Conservation (phyloP, 495 filamentous ascomycete genomes). For the Cudoniella acicularis region DNA sequence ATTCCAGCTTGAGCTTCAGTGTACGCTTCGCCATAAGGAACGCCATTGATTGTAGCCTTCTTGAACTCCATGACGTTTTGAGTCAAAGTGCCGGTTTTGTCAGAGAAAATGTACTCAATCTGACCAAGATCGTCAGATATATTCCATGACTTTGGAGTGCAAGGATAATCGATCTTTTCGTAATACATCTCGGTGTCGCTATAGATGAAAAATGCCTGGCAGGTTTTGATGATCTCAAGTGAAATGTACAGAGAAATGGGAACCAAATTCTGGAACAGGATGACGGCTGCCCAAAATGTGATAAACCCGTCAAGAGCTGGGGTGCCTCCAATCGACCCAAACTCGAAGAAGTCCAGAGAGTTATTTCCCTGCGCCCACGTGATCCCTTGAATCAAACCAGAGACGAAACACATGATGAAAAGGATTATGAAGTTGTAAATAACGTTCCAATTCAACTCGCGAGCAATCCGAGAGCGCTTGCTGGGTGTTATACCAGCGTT, state of each 20-base stretch:
- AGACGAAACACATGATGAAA: conserved; percentile 83
- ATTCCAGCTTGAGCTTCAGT: conserved; percentile 95
- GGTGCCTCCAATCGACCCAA: conserved; percentile 73
- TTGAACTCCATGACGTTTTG: conserved; percentile 99
- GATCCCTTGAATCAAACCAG: conserved; percentile 79
- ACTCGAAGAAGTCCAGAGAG: conserved; percentile 82
- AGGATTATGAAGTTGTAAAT: conserved; percentile 94
- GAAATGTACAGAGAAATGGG: conserved; percentile 98
- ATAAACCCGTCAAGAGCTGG: conserved; percentile 84
- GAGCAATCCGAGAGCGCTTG: conserved; percentile 86
- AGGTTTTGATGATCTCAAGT: conserved; percentile 89
- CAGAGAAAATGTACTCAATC: conserved; percentile 99
- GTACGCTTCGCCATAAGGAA: conserved; percentile 94
- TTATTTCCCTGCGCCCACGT: conserved; percentile 71
- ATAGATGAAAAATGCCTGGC: conserved; percentile 96
- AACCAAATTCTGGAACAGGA: conserved; percentile 97
- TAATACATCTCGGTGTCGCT: conserved; percentile 96
- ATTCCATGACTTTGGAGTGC: conserved; percentile 98
- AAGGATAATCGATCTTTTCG: conserved; percentile 86
- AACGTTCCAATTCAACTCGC: conserved; percentile 95
- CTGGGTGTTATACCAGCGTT: conserved; percentile 96
- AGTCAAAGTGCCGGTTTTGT: conserved; percentile 97
- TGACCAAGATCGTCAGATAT: conserved; percentile 98
- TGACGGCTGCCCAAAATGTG: conserved; percentile 91
- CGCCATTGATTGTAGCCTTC: conserved; percentile 90